Evolutionary conservation across 2,329 filamentous ascomycete species (phyloP).

Genomic region (Calycina herbarum): DNA sequence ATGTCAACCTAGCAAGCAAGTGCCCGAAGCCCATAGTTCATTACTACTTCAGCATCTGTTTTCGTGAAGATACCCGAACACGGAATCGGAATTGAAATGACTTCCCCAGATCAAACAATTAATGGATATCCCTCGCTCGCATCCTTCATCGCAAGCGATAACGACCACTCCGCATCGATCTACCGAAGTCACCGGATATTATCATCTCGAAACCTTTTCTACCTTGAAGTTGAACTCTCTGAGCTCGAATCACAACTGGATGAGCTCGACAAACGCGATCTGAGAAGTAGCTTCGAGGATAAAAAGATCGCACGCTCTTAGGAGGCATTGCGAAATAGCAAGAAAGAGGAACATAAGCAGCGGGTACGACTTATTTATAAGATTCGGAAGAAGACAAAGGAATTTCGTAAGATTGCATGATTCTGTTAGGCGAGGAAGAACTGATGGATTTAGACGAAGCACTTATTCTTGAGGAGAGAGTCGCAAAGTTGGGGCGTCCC

Average conservation of each 20-base stretch:
- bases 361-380: background rate
- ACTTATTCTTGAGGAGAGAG: background rate
- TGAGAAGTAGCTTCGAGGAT: background rate
- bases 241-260: conserved; percentile 21
- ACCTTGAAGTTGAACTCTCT: conserved; percentile 19
- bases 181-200: conserved; percentile 23
- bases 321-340: background rate
- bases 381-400: conserved; percentile 1
- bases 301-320: background rate
- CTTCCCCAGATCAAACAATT: background rate
- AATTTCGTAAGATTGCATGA: background rate
- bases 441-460: background rate
- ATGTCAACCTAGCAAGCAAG: too few relatives aligned
- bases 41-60: background rate
- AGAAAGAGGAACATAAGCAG: background rate
- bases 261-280: conserved; percentile 24
- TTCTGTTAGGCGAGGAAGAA: background rate
- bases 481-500: background rate
- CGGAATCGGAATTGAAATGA: background rate
- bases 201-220: conserved; percentile 24
- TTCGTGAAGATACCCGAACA: background rate
- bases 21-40: too few relatives aligned
- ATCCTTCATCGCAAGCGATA: conserved; percentile 15
- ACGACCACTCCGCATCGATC: conserved; percentile 16
- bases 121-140: conserved; percentile 13